Base-by-base conservation (phyloP, 257 asterid species). In the Plantago ovata region DNA sequence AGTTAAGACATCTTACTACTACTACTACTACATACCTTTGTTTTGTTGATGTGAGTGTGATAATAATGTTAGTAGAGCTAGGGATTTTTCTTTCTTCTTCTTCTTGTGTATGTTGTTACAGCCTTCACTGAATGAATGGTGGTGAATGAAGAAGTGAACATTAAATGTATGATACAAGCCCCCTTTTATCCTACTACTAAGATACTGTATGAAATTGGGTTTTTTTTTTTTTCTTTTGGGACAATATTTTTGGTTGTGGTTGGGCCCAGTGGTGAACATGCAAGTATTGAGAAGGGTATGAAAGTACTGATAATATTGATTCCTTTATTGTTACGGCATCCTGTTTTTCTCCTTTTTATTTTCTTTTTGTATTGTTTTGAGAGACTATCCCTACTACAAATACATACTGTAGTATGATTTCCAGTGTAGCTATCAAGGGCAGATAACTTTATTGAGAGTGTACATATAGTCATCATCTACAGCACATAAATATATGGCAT, bases 141-240 rank as follows among this genome's bases (percentile, higher is more conserved):
- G 75, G 61, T 52, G 78, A 67, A 57, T 21, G 66, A 62, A 56
- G 13, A 20, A 67, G 60, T 21, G 66, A 62, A 56, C 15, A 20
- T 28, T 3, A 4, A 6, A 28, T 28, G 0, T 8, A 28, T 6
- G 36, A 4, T 28, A 28, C 36, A 21, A n/a, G 3, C 54, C 52
- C 79, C 83, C 71, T 84, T 79, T 74, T 79, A 82, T 73, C 67
- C 74, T 21, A 49, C 38, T 12, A 11, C 6, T 49, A 21, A 49
- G 24, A 18, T 19, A 16, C 14, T 14, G 18, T 47, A 16, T 53
- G 64, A 57, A 55, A 15, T 72, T 62, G 74, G 61, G 16, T 28
- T 51, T 73, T 69, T 71, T 72, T 75, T n/a, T n/a, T n/a, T n/a
- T n/a, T n/a, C n/a, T n/a, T n/a, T n/a, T n/a, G 48, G 62, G 5